Evolutionary conservation across 148 eudicot species (phyloP).

Genomic region (Heliosperma pusillum): DNA sequence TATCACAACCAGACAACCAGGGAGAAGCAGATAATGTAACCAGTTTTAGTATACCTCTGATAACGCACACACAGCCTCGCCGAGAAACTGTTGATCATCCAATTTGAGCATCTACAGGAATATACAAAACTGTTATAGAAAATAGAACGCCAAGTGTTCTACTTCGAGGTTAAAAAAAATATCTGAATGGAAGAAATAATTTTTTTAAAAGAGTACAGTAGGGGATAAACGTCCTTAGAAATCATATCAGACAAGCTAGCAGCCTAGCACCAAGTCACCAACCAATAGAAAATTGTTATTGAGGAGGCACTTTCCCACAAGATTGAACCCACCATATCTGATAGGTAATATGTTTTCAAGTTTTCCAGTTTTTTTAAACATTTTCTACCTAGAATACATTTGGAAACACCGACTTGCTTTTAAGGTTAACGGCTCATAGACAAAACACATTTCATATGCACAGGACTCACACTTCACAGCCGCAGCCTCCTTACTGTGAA

Average conservation of each 20-base stretch:
- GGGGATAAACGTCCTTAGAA: not conserved
- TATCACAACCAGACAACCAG: not conserved
- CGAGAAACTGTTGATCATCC: constrained; percentile 95
- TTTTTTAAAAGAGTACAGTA: not conserved
- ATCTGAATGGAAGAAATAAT: not conserved
- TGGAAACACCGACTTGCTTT: not conserved
- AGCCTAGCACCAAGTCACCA: too few relatives aligned
- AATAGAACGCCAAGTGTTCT: constrained; percentile 10
- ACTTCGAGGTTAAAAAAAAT: constrained; percentile 9
- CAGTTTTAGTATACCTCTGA: constrained; percentile 56
- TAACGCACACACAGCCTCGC: constrained; percentile 84
- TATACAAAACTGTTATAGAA: constrained; percentile 14
- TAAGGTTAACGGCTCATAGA: not conserved
- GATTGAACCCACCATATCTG: not conserved
- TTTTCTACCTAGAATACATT: not conserved
- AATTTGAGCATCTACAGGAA: constrained; percentile 69
- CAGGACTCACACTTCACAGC: not conserved
- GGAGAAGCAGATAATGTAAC: not conserved
- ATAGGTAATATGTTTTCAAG: not conserved
- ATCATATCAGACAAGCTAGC: not conserved
- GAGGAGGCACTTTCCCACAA: not conserved
- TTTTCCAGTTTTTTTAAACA: not conserved
- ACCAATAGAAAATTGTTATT: not conserved
- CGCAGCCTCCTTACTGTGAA: not conserved
- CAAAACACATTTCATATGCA: not conserved